Conservation (phyloP, 805 yeast species). For the Lachancea sp. region DNA sequence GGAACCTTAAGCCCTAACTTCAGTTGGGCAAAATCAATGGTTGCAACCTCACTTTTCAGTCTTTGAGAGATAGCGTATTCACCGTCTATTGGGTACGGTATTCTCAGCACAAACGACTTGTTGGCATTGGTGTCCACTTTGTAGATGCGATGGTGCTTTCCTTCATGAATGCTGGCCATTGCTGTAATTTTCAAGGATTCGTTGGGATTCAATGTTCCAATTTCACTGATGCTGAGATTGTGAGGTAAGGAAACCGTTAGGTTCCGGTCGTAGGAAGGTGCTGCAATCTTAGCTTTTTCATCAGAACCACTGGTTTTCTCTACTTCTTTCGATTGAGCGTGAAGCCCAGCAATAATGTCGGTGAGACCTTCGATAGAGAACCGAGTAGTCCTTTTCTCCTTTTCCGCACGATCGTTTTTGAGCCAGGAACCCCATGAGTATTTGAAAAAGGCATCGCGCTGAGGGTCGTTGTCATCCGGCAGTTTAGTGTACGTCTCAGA, state of each 20-base stretch:
- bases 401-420: constrained; percentile 66
- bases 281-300: constrained; percentile 26
- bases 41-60: constrained; percentile 86
- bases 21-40: constrained; percentile 69
- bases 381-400: constrained; percentile 67
- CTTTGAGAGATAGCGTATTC: constrained; percentile 59
- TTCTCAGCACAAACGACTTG: constrained; percentile 64
- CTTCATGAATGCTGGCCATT: constrained; percentile 83
- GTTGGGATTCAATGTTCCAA: constrained; percentile 41
- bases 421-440: constrained; percentile 97
- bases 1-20: constrained; percentile 70
- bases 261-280: constrained; percentile 37
- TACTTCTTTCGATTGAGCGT: constrained; percentile 34
- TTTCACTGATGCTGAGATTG: constrained; percentile 37
- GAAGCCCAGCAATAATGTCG: constrained; percentile 42
- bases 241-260: constrained; percentile 42
- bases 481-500: constrained; percentile 45
- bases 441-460: constrained; percentile 67
- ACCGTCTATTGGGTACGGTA: constrained; percentile 75
- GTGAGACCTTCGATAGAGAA: constrained; percentile 78
- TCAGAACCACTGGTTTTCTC: constrained; percentile 13
- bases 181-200: constrained; percentile 53
- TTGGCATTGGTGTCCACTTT: constrained; percentile 58
- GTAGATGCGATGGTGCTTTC: constrained; percentile 87
- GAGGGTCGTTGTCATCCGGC: constrained; percentile 57